Conservation (phyloP, 2,329 filamentous ascomycete genomes). For the Xylariaceae sp. region DNA sequence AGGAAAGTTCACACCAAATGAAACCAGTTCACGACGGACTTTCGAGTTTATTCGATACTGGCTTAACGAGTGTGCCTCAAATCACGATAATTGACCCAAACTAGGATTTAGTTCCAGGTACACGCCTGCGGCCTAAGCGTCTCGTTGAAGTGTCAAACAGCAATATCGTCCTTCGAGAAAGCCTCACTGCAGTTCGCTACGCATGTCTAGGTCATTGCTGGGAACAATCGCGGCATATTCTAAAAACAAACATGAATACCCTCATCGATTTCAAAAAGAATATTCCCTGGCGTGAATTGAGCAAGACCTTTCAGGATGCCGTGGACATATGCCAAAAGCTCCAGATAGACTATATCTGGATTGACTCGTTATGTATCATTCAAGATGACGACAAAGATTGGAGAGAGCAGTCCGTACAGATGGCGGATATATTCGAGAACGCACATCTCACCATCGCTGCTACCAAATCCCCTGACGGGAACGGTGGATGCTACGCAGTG, state of each 20-base stretch:
- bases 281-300: constrained; percentile 3
- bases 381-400: constrained; percentile 15
- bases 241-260: constrained; percentile 6
- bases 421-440: constrained; percentile 10
- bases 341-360: constrained; percentile 10
- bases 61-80: too few relatives aligned
- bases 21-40: too few relatives aligned
- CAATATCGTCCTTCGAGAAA: constrained; percentile 6
- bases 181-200: constrained; percentile 1
- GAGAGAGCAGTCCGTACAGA: constrained; percentile 8
- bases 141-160: constrained; percentile 1
- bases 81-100: too few relatives aligned
- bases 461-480: constrained; percentile 8
- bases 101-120: too few relatives aligned
- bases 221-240: constrained; percentile 8
- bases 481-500: constrained; percentile 9
- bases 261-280: constrained; percentile 6
- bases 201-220: constrained; percentile 17
- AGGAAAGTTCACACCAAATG: too few relatives aligned
- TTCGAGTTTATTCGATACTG: too few relatives aligned
- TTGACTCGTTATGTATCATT: constrained; percentile 13
- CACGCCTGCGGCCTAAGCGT: constrained; percentile 17
- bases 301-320: constrained; percentile 13
- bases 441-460: constrained; percentile 11
- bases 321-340: constrained; percentile 8